These are phyloP conservation scores for Phytopythium delawarense DNA, from an alignment of 352 stramenopile species.

Conservation along the genomic window DNA sequence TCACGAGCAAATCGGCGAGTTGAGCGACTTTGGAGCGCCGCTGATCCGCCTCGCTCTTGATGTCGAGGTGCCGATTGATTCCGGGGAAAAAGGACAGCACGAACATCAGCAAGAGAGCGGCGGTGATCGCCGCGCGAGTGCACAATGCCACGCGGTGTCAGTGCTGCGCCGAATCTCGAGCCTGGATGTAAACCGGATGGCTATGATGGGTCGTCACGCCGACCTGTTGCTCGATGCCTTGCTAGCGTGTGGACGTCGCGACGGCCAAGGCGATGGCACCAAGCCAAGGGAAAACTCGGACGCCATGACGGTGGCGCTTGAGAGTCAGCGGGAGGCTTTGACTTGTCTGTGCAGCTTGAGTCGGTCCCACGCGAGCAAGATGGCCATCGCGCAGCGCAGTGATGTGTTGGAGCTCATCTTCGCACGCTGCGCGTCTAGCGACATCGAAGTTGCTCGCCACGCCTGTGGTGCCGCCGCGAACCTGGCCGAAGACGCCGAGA, in stretches of 20 bases:
- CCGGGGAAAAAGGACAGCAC: not conserved
- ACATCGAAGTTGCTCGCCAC: slow-evolving; percentile 91
- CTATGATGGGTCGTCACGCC: slow-evolving; percentile 62
- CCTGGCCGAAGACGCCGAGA: slow-evolving; percentile 79
- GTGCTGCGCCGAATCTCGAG: slow-evolving; percentile 84
- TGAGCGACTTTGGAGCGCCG: slow-evolving; percentile 41
- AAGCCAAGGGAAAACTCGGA: slow-evolving; percentile 12
- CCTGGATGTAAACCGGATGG: slow-evolving; percentile 79
- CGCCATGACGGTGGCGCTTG: slow-evolving; percentile 33
- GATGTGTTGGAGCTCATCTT: slow-evolving; percentile 56
- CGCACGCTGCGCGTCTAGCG: slow-evolving; percentile 64
- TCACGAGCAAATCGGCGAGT: slow-evolving; percentile 54
- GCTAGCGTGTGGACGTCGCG: slow-evolving; percentile 32
- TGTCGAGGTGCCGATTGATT: slow-evolving; percentile 17
- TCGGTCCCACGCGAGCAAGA: slow-evolving; percentile 76
- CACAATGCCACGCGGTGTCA: slow-evolving; percentile 89
- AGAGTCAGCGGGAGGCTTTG: slow-evolving; percentile 90
- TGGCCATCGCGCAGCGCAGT: slow-evolving; percentile 43
- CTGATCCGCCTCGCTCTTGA: slow-evolving; percentile 60
- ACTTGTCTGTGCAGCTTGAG: slow-evolving; percentile 86
- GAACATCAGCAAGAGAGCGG: not conserved
- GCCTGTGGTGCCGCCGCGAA: slow-evolving; percentile 91
- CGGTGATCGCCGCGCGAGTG: slow-evolving; percentile 32
- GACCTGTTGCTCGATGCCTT: slow-evolving; percentile 49
- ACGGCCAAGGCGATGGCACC: not conserved